A percentile compares a stretch with the other conserved stretches of the same genome.
These are phyloP conservation scores for Calonectria hawksworthii DNA, from an alignment of 2,329 filamentous ascomycete species.

Conservation along the genomic window DNA sequence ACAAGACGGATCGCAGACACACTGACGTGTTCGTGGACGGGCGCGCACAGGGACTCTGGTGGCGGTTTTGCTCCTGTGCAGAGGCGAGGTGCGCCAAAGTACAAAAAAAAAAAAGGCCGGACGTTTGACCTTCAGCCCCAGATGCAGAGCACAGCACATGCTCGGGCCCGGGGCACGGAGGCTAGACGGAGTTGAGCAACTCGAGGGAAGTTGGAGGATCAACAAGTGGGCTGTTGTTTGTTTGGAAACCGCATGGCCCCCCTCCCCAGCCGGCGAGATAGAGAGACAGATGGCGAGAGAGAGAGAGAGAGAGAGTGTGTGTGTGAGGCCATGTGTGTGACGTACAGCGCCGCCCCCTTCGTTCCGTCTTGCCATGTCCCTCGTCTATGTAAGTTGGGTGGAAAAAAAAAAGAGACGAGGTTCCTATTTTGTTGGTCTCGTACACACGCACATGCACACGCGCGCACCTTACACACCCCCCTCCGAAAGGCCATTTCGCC, in stretches of 20 bases:
- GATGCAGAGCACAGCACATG: slow-evolving; percentile 17
- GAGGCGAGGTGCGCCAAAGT: background rate
- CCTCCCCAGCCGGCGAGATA: background rate
- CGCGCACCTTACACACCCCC: background rate
- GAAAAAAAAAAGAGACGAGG: background rate
- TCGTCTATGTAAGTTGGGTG: background rate
- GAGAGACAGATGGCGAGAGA: background rate
- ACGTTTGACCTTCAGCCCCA: slow-evolving; percentile 30
- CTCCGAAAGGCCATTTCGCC: background rate
- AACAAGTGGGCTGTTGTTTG: slow-evolving; percentile 36
- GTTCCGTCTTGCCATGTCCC: background rate
- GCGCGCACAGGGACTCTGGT: slow-evolving; percentile 10
- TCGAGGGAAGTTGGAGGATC: slow-evolving; percentile 44
- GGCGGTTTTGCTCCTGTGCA: slow-evolving; percentile 7
- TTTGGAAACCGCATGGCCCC: slow-evolving; percentile 10
- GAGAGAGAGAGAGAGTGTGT: background rate
- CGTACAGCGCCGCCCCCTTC: slow-evolving; percentile 12
- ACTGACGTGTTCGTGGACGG: background rate
- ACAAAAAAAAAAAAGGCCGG: slow-evolving; percentile 3
- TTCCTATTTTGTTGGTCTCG: background rate
- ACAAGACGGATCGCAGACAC: slow-evolving; percentile 3
- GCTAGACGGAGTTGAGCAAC: slow-evolving; percentile 27
- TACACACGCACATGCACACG: background rate
- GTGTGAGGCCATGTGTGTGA: background rate
- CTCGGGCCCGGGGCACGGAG: slow-evolving; percentile 17